Conservation (phyloP, 345 rosid genomes). For the Linum lewisii region DNA sequence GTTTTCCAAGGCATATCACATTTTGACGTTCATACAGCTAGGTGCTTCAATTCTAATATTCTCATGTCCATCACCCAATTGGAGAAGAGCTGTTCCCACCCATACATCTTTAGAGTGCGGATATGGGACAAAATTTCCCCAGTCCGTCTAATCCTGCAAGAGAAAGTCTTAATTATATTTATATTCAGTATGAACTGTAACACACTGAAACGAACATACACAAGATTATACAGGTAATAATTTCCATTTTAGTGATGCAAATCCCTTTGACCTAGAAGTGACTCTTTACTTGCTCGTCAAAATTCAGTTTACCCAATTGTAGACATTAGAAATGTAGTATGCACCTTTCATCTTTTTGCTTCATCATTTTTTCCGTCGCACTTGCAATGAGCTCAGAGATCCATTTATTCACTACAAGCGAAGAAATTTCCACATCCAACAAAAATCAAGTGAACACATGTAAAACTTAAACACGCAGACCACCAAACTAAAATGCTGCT, state of each 20-base stretch:
- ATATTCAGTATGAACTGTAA: no score
- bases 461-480: neutral
- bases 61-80: slow-evolving; percentile 67
- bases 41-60: slow-evolving; percentile 68
- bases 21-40: slow-evolving; percentile 39
- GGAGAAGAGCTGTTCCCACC: slow-evolving; percentile 82
- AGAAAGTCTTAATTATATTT: neutral
- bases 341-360: slow-evolving; percentile 94
- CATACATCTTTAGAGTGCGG: slow-evolving; percentile 78
- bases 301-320: no score
- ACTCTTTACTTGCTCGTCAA: no score
- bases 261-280: no score
- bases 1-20: neutral
- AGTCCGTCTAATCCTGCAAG: slow-evolving; percentile 67
- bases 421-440: slow-evolving; percentile 6
- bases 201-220: no score
- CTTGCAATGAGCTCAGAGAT: slow-evolving; percentile 70
- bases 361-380: slow-evolving; percentile 95
- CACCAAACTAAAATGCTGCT: neutral
- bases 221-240: no score
- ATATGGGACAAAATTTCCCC: slow-evolving; percentile 80
- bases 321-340: neutral
- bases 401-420: slow-evolving; percentile 75
- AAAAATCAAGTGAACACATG: neutral
- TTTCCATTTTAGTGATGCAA: no score